Conservation (phyloP, 2,329 filamentous ascomycete species). For the Trichoderma sp. region DNA sequence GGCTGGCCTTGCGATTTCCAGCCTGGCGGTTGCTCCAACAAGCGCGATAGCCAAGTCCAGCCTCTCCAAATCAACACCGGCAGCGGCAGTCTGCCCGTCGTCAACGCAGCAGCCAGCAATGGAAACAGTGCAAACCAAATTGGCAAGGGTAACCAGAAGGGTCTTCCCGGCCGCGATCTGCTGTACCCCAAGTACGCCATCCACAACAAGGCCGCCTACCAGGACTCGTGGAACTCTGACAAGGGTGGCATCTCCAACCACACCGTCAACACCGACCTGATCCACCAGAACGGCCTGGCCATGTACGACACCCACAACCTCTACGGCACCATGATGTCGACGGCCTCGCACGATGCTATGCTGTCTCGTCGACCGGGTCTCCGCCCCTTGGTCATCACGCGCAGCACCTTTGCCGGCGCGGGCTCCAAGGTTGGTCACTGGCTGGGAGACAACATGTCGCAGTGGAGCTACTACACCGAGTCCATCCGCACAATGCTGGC, state of each 20-base stretch:
- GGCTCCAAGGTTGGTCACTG: conserved; percentile 78
- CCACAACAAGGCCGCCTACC: conserved; percentile 63
- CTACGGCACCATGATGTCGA: conserved; percentile 71
- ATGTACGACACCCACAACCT: conserved; percentile 86
- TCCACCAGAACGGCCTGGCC: conserved; percentile 66
- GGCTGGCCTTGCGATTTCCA: conserved; percentile 56
- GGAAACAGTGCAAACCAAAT: conserved; percentile 34
- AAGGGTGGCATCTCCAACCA: conserved; percentile 58
- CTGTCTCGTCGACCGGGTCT: conserved; percentile 61
- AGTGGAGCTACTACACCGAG: conserved; percentile 72
- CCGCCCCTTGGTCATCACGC: conserved; percentile 80
- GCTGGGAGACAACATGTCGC: conserved; percentile 72
- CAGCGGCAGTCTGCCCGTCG: not conserved
- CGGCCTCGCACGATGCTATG: conserved; percentile 72
- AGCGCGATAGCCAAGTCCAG: conserved; percentile 4
- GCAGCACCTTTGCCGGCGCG: conserved; percentile 75
- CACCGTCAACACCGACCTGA: conserved; percentile 73
- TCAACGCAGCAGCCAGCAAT: not conserved
- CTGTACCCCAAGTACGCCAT: conserved; percentile 75
- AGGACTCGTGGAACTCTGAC: conserved; percentile 43
- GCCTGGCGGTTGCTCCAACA: conserved; percentile 24
- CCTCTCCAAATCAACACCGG: not conserved
- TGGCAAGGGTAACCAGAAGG: conserved; percentile 49
- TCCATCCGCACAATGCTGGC: conserved; percentile 75
- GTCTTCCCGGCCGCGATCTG: conserved; percentile 54